Percentiles rank a stretch among this genome's conserved stretches.
Conservation (phyloP, 192 early-diverging fungal species). For the Phycomyces nitens region DNA sequence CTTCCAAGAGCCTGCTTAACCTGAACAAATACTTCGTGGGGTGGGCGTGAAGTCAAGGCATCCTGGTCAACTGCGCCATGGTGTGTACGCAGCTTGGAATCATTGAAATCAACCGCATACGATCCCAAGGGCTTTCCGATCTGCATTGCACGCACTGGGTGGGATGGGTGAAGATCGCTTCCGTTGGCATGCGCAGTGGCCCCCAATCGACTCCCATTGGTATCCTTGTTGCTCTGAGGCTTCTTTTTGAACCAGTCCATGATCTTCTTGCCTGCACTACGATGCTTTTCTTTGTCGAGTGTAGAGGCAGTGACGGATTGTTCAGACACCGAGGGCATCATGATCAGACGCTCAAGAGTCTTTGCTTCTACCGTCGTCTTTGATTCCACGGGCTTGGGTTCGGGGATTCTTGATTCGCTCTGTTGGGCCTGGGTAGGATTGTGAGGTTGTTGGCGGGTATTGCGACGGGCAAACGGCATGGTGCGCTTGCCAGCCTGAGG, state of each 20-base stretch:
- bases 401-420: too few relatives aligned
- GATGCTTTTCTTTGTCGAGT: constrained; percentile 21
- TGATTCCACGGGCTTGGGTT: background rate
- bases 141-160: constrained; percentile 13
- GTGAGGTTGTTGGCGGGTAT: background rate
- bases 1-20: constrained; percentile 53
- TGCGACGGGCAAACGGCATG: constrained; percentile 6
- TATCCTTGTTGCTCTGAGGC: constrained; percentile 41
- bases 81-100: constrained; percentile 60
- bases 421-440: background rate
- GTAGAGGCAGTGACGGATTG: background rate
- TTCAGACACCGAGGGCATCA: constrained; percentile 22
- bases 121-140: constrained; percentile 19
- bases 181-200: background rate
- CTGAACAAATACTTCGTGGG: constrained; percentile 63
- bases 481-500: background rate
- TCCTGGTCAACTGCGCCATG: constrained; percentile 71
- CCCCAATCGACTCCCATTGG: constrained; percentile 11
- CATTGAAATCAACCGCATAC: constrained; percentile 22
- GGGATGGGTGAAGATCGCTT: background rate
- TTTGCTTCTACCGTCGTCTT: background rate
- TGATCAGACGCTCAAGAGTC: background rate
- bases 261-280: constrained; percentile 60
- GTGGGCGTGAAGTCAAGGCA: constrained; percentile 61
- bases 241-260: constrained; percentile 74